Evolutionary conservation across 805 yeast genomes (phyloP).

Genomic region (Candida morakotiae): DNA sequence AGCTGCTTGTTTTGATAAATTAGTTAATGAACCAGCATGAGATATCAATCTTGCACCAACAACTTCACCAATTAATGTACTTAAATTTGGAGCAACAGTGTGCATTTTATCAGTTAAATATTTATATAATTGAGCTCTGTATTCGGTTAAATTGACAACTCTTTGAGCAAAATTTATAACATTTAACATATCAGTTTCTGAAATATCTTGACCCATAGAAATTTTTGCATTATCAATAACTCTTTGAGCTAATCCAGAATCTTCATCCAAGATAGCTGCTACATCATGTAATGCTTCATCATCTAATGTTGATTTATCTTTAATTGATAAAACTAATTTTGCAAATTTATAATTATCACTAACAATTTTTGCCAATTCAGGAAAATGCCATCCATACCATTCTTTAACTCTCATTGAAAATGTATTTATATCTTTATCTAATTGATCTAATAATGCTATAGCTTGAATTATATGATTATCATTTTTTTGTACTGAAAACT

Average conservation of each 20-base stretch:
- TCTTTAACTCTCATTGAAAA: conserved; percentile 96
- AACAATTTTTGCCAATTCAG: conserved; percentile 89
- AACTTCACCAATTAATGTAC: conserved; percentile 96
- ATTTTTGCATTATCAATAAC: conserved; percentile 93
- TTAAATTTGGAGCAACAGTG: conserved; percentile 94
- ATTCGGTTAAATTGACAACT: conserved; percentile 87
- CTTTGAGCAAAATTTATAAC: conserved; percentile 89
- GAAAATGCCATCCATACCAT: conserved; percentile 99
- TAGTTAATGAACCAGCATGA: conserved; percentile 96
- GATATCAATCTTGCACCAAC: conserved; percentile 98
- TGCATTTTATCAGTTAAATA: conserved; percentile 95
- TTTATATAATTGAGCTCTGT: conserved; percentile 77
- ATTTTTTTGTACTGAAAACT: conserved; percentile 97
- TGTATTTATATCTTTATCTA: conserved; percentile 97
- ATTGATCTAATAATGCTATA: conserved; percentile 93
- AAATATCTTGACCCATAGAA: conserved; percentile 98
- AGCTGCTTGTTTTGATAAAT: conserved; percentile 96
- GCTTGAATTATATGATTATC: conserved; percentile 99
- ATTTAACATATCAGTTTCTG: conserved; percentile 91
- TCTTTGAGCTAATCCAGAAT: conserved; percentile 84
- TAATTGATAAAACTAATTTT: conserved; percentile 72
- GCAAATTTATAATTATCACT: conserved; percentile 88
- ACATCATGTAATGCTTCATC: conserved; percentile 95
- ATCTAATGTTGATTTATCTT: conserved; percentile 78
- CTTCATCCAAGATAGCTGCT: conserved; percentile 87